Evolutionary conservation across 2,329 filamentous ascomycete species (phyloP).

Genomic region (Fusarium sulawesiense): DNA sequence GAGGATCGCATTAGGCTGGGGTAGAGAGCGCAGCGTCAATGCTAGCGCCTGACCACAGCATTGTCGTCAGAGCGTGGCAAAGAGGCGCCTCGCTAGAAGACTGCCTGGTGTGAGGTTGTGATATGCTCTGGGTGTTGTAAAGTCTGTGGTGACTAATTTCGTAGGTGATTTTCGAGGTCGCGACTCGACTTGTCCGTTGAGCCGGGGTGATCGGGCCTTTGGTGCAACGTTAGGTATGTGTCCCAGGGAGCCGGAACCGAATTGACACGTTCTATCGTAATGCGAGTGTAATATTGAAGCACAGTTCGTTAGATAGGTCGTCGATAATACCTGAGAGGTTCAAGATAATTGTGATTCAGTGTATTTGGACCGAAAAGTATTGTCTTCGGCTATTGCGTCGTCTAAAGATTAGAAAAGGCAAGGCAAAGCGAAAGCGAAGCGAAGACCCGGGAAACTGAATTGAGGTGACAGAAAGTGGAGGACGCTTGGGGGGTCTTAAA

Average conservation of each 20-base stretch:
- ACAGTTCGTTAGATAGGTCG: background rate
- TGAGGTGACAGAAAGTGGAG: slow-evolving; percentile 32
- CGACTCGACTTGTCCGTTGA: slow-evolving; percentile 9
- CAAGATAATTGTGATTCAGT: background rate
- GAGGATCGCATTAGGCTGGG: slow-evolving; percentile 42
- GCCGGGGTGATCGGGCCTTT: slow-evolving; percentile 23
- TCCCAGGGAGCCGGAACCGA: slow-evolving; percentile 22
- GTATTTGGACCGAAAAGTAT: too few species aligned
- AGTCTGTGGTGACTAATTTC: background rate
- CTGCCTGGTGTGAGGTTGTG: background rate
- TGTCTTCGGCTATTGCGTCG: slow-evolving; percentile 16
- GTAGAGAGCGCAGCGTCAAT: slow-evolving; percentile 42
- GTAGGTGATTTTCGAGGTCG: background rate
- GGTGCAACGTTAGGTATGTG: slow-evolving; percentile 27
- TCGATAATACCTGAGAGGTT: background rate
- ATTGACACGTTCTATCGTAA: background rate
- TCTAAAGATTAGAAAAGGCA: slow-evolving; percentile 16
- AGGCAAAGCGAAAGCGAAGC: slow-evolving; percentile 10
- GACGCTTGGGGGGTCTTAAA: slow-evolving; percentile 19
- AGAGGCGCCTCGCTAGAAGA: slow-evolving; percentile 40
- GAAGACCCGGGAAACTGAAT: slow-evolving; percentile 12
- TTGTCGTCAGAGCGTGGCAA: slow-evolving; percentile 40
- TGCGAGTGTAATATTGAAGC: background rate
- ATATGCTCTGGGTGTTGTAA: background rate
- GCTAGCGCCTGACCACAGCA: slow-evolving; percentile 42